Base-by-base conservation (phyloP, 768 basidiomycete species). In the Ramaria sp. region DNA sequence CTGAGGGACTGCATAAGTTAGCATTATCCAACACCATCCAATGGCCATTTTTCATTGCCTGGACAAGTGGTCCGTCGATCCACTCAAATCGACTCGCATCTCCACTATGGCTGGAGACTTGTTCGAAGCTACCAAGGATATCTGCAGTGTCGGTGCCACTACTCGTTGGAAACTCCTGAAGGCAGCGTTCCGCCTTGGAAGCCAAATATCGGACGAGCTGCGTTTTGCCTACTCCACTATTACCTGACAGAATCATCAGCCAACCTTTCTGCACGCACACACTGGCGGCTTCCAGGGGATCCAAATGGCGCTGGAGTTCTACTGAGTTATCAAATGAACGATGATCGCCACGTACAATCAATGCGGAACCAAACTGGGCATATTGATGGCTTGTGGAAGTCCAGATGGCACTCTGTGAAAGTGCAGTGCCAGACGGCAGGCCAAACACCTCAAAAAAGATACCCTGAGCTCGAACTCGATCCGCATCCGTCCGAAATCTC, bases 121-220 rank as follows among this genome's bases (percentile, higher is more conserved):
- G 95, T 70, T 99, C 96, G 65, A 97, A 98, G 67, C 89, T 87
- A 34, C 96, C 96, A 45, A 99, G 72, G 34, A 99, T 84, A 69
- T 99, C 96, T 68, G 85, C 84, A 1, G 93, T 89, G 67, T 99
- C 96, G 2, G 90, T 92, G 7, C 89, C 84, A 58, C 79, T 84
- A 67, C 88, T 94, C 65, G 97, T 74, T 17, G 82, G 75, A 48
- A 96, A 77, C 67, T 91, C 89, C 20, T 75, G 75, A 1, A 97
- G 76, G 22, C 68, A 46, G 51, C 80, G 77, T 24, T 96, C 95
- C 34, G 80, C 79, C 38, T 84, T 70, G 52, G 80, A 70, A 34
- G 94, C 91, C 45, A 94, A 67, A 4, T 78, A 72, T 55, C 83
- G 78, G 17, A 93, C 76, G 42, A 91, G 66, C 33, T 77, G 75